phyloP scores from a whole-genome alignment of 371 early-diverging fungal species.

The Mortierella sp. region DNA sequence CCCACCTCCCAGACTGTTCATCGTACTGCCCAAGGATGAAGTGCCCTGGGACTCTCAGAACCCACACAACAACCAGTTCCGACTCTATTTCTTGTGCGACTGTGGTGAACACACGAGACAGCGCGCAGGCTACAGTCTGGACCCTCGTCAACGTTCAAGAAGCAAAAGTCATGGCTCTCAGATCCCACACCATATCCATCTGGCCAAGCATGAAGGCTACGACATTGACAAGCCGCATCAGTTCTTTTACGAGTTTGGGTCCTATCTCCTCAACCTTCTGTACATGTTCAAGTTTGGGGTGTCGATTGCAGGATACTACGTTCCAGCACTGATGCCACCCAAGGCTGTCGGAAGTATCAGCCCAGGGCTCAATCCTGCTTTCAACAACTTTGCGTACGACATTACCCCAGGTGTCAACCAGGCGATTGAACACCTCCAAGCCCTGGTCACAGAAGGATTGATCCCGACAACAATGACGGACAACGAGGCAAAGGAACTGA shows the following conservation, averaged over 20 bases:
- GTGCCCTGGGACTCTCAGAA: conserved; percentile 4
- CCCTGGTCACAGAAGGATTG: background rate
- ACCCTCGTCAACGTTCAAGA: too few species aligned
- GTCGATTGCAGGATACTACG: conserved; percentile 20
- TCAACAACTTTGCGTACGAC: background rate
- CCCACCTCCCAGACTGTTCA: conserved; percentile 29
- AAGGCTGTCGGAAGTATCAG: background rate
- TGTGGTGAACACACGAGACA: conserved; percentile 39
- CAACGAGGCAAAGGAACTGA: background rate
- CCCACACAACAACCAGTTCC: conserved; percentile 11
- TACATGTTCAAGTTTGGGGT: conserved; percentile 36
- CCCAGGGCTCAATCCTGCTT: background rate
- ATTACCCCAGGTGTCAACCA: conserved; percentile 8
- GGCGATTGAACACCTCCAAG: conserved; percentile 11
- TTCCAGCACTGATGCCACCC: conserved; percentile 15
- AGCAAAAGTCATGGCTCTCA: conserved; percentile 7
- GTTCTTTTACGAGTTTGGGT: conserved; percentile 23
- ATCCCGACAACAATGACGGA: background rate
- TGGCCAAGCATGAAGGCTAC: conserved; percentile 27
- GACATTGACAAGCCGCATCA: conserved; percentile 24
- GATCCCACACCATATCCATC: conserved; percentile 34
- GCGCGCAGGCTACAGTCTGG: too few species aligned
- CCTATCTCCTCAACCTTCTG: conserved; percentile 21
- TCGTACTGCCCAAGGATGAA: conserved; percentile 18
- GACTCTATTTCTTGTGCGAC: conserved; percentile 38